Evolutionary conservation across 148 eudicot genomes (phyloP).

Genomic region (Vaccinium corymbosum): DNA sequence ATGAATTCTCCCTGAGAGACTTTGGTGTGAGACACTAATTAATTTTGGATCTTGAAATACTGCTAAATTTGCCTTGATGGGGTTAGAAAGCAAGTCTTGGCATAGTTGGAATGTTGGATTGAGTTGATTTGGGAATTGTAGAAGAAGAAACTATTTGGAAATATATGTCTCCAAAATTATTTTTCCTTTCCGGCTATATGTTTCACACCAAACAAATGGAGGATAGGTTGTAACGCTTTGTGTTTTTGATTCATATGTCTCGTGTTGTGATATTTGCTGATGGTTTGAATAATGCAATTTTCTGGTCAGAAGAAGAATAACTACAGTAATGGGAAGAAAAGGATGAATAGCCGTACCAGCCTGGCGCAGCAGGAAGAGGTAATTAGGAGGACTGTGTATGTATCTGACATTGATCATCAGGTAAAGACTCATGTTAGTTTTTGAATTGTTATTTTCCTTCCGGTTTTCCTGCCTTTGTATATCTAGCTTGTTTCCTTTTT

Average conservation of each 20-base stretch:
- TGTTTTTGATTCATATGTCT: not conserved
- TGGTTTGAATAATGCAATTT: conserved; percentile 12
- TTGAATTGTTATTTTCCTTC: not conserved
- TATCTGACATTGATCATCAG: conserved; percentile 96
- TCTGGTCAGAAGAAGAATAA: conserved; percentile 53
- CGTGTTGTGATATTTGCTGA: not conserved
- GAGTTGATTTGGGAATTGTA: not conserved
- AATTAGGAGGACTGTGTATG: conserved; percentile 86
- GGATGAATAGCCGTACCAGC: conserved; percentile 71
- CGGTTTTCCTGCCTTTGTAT: conserved; percentile 8
- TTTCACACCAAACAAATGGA: not conserved
- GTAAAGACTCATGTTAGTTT: conserved; percentile 25
- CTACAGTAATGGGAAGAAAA: conserved; percentile 56
- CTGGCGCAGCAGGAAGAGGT: conserved; percentile 87
- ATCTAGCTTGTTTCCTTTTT: not conserved
- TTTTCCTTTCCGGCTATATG: not conserved
- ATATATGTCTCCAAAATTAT: not conserved
- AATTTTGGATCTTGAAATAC: not conserved
- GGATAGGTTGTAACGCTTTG: not conserved
- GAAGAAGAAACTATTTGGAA: not conserved
- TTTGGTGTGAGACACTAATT: too few species aligned
- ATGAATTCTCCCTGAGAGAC: too few species aligned
- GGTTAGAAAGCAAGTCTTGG: not conserved
- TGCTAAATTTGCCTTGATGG: not conserved
- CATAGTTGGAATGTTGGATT: not conserved